Base-by-base conservation (phyloP, 2,329 filamentous ascomycete species). In the Diatrype stigma region DNA sequence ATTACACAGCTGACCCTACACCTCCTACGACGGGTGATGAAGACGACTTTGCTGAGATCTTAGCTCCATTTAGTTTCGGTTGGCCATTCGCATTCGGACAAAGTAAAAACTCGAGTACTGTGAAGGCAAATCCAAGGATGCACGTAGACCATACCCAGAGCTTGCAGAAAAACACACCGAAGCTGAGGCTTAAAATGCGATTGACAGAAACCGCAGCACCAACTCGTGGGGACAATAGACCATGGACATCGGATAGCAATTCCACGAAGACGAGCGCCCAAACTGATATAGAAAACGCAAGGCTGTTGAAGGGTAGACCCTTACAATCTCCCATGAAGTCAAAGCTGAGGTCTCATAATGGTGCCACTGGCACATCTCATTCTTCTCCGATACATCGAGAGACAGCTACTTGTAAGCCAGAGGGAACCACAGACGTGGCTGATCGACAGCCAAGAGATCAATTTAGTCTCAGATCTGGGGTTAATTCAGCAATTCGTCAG, bases 1-100 rank as follows among this genome's bases (percentile, higher is more conserved):
- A 56, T 19, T 65, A 64, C 46, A 35, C 54, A 45, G 17, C 56
- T 8, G 51, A 59, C 2, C 47, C 57, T 37, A 55, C 58, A 19
- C 49, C 63, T 32, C 57, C 51, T 19, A 54, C 56, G 23, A 42
- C 47, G 10, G 52, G 55, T 17, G 60, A 63, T 19, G 63, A 62
- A 47, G 60, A 60, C 7, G 55, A 64, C 17, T 64, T 58, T 40
- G 48, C 55, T n/a, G 60, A 66, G 35, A 59, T 66, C 46, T 56
- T 66, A 17, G 51, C 58, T 17, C 63, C 64, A 7, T 66, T 63
- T 49, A 56, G 42, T 34, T 62, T 63, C 47, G 42, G 54, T 16
- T 22, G 42, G 11, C 40, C 52, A 19, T 50, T 48, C 19, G 49
- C 49, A 8, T 37, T 46, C 12, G 48, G 26, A 21, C 40, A 38